Base-by-base conservation (phyloP, 2,329 filamentous ascomycete genomes). In the Pleomassaria siparia region DNA sequence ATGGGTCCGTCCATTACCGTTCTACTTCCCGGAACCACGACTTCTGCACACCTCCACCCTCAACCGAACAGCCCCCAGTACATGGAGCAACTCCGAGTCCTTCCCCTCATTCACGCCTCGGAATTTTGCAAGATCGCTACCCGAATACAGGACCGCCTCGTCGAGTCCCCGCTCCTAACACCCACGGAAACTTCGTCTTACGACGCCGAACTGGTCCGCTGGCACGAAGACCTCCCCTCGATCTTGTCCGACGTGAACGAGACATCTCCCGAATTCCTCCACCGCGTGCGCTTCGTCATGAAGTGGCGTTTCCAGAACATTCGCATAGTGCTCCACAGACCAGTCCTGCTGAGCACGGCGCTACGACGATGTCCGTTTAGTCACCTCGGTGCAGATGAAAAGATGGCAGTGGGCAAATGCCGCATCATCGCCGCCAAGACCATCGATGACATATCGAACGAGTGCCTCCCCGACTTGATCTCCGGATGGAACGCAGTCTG, bases 221-320 rank as follows among this genome's bases (percentile, higher is more conserved):
- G 88, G 88, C 85, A 88, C 69, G 82, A 83, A 46, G 83, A 80
- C 41, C 78, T 91, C 1, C 88, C 87, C 2, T 69, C 68, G 1
- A 73, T 75, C 8, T 60, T 77, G 2, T 62, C 60, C n/a, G 64
- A 64, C 24, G 49, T 56, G 10, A 61, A 66, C 75, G 84, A 89
- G 46, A 81, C 85, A 9, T 88, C 85, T 62, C 83, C 86, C 0
- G 85, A 88, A 55, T 82, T 85, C 2, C 79, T 91, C 15, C 83
- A 83, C 53, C 85, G 86, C 40, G 82, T 85, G 1, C 80, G 87
- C 42, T 83, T 83, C 53, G 81, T 91, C 58, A 89, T 91, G 85
- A 87, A 88, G 67, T 91, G 88, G 88, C 81, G 88, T 12, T 91
- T 88, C 64, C 84, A 88, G 63, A 90, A 89, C 58, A 79, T 90